Base-by-base conservation (phyloP, 2,329 filamentous ascomycete genomes). In the Talaromyces islandicus region DNA sequence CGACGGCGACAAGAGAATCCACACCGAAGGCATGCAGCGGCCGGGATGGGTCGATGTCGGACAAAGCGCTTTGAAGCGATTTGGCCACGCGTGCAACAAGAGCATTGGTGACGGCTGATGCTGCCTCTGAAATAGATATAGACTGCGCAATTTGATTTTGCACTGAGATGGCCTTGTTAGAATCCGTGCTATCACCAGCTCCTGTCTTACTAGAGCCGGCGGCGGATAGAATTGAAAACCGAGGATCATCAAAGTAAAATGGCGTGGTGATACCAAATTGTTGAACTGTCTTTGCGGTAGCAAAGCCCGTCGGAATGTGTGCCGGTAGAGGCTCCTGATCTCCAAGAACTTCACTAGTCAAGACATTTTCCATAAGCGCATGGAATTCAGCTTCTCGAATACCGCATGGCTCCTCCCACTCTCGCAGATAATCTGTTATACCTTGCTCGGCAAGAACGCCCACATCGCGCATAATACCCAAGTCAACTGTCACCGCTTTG, bases 401-500 rank as follows among this genome's bases (percentile, higher is more conserved):
- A 38, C 52, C 58, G 25, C 25, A 38, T 21, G 48, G 29, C 14
- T 58, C 46, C n/a, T 58, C 56, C 46, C 48, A 53, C 48, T 58
- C 46, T n/a, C 11, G 30, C 11, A 57, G 43, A 19, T 38, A 57
- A 11, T 57, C 56, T 21, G 19, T 41, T n/a, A 48, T 29, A 7
- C 55, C 55, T 25, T 50, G 56, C 54, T 61, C 61, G 12, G 61
- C 61, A 19, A 53, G 12, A 32, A 64, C 17, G 10, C 68, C 68
- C 5, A 66, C 64, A 24, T 21, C 65, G 61, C 14, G 48, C 29
- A 59, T 54, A 19, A 54, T 54, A n/a, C 57, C 57, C 24, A 75
- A 62, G 54, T 74, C 69, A 46, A 75, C 64, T 4, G 68, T 62
- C 25, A 66, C 64, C 51, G 67, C 69, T 7, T 65, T 61, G 4